These are phyloP conservation scores for Penicillium taxi DNA, from an alignment of 495 filamentous ascomycete genomes.

Conservation along the genomic window DNA sequence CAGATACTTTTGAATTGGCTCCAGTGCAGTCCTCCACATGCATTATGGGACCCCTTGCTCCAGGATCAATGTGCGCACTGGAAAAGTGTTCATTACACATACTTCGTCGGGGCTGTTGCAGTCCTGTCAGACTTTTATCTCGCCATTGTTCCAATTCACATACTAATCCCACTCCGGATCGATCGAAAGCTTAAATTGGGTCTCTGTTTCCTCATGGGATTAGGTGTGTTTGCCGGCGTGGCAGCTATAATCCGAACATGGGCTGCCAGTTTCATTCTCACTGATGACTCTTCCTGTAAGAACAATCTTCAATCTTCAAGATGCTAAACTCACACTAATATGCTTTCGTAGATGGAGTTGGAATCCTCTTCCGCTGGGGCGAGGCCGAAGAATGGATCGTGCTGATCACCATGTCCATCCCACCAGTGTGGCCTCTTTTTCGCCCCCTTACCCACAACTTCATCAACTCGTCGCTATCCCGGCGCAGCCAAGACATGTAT, in stretches of 20 bases:
- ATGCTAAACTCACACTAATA: constrained; percentile 3
- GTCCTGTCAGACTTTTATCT: constrained; percentile 20
- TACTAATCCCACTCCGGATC: constrained; percentile 17
- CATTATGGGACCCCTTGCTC: constrained; percentile 17
- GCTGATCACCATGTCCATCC: constrained; percentile 23
- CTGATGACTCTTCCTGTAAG: constrained; percentile 20
- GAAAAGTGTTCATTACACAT: constrained; percentile 21
- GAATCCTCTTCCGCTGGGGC: constrained; percentile 18
- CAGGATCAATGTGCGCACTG: constrained; percentile 15
- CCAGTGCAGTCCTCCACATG: constrained; percentile 15
- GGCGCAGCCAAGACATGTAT: constrained; percentile 9
- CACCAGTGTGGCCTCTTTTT: constrained; percentile 21
- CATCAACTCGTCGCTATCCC: constrained; percentile 13
- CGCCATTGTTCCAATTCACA: constrained; percentile 18
- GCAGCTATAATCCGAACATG: constrained; percentile 22
- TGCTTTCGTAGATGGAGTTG: constrained; percentile 14
- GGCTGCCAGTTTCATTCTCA: constrained; percentile 20
- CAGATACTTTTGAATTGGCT: constrained; percentile 19
- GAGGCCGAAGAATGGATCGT: constrained; percentile 24
- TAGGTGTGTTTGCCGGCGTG: constrained; percentile 18
- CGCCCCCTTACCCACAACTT: constrained; percentile 19
- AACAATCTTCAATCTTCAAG: not conserved
- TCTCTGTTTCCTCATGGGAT: constrained; percentile 22
- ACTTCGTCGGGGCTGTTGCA: constrained; percentile 18
- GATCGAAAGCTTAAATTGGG: constrained; percentile 24